Evolutionary conservation across 2,329 filamentous ascomycete genomes (phyloP).

Genomic region (Penicillium decumbens): DNA sequence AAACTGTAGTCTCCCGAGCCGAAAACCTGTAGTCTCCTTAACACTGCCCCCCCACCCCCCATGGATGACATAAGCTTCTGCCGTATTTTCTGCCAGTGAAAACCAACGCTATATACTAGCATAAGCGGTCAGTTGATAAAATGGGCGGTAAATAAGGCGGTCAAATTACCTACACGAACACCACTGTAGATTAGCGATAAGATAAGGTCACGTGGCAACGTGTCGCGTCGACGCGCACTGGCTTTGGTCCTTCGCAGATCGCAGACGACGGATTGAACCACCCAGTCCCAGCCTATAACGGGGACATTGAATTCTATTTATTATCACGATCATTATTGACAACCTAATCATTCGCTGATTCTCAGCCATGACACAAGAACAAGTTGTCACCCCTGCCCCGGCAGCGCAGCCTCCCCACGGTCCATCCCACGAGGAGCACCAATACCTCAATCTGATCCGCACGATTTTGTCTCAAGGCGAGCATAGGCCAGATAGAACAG

Average conservation of each 20-base stretch:
- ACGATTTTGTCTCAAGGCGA: conserved; percentile 80
- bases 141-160: no score
- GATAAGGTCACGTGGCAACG: conserved; percentile 24
- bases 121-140: no score
- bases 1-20: no score
- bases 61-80: no score
- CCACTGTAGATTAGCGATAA: neutral
- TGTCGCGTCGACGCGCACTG: conserved; percentile 24
- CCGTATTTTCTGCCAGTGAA: no score
- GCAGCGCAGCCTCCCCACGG: conserved; percentile 22
- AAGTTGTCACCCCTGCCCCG: conserved; percentile 10
- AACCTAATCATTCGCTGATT: neutral
- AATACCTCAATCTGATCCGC: conserved; percentile 86
- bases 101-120: no score
- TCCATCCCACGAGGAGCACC: conserved; percentile 73
- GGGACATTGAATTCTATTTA: no score
- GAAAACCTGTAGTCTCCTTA: no score
- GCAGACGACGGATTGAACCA: neutral
- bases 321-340: no score
- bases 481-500: conserved; percentile 84
- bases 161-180: conserved; percentile 27
- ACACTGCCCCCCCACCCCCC: no score
- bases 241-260: neutral
- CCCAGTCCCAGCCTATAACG: no score
- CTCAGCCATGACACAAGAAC: conserved; percentile 21